phyloP scores from a whole-genome alignment of 179 eudicot species.

The Carnegiea gigantea region DNA sequence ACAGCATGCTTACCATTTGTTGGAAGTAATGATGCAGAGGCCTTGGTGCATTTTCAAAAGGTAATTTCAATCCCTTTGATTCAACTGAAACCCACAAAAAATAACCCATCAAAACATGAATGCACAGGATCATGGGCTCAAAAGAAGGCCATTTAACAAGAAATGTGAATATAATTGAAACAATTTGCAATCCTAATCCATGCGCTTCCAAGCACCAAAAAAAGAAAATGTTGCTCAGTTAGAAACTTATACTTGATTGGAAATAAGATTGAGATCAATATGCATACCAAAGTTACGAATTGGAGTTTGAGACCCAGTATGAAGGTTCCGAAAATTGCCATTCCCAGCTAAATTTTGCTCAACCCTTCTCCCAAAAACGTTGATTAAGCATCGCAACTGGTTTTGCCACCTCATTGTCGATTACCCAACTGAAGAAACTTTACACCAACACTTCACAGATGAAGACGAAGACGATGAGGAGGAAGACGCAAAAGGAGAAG shows the following conservation, averaged over 20 bases:
- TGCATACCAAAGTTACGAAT: constrained; percentile 36
- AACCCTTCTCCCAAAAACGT: constrained; percentile 50
- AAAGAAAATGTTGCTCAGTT: neutral
- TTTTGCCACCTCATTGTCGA: constrained; percentile 59
- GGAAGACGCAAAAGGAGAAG: no score
- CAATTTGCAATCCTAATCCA: neutral
- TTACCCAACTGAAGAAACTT: no score
- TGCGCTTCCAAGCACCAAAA: neutral
- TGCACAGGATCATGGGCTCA: neutral
- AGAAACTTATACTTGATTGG: neutral
- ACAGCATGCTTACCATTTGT: constrained; percentile 54
- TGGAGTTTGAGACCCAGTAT: constrained; percentile 32
- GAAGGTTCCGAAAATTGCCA: constrained; percentile 35
- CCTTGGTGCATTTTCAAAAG: constrained; percentile 35
- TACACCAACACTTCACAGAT: no score
- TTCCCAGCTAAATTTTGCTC: constrained; percentile 39
- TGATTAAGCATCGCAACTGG: constrained; percentile 45
- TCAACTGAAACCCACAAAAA: constrained; percentile 31
- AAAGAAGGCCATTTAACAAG: neutral
- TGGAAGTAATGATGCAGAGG: constrained; percentile 64
- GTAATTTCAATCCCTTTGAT: constrained; percentile 27
- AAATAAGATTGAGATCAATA: neutral
- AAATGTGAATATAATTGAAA: neutral
- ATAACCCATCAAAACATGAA: constrained; percentile 29
- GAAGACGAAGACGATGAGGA: no score